phyloP scores from a whole-genome alignment of 2,329 filamentous ascomycete genomes.

The Aspergillus arachidicola region DNA sequence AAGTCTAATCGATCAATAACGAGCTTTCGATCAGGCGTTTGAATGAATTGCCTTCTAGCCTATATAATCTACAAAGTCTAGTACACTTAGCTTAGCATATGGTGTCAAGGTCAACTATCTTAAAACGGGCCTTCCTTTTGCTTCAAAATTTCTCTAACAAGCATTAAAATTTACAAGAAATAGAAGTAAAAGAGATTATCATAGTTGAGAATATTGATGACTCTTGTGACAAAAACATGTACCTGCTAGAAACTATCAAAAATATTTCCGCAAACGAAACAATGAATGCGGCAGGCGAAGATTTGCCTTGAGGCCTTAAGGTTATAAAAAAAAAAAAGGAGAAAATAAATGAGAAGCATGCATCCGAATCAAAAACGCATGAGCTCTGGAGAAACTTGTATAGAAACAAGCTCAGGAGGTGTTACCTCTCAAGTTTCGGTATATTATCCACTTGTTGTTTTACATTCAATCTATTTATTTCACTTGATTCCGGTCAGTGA shows the following conservation, averaged over 20 bases:
- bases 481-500: conserved; percentile 9
- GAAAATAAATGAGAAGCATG: background rate
- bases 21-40: background rate
- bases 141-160: background rate
- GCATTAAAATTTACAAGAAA: background rate
- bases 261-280: background rate
- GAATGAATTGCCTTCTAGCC: background rate
- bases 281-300: background rate
- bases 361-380: background rate
- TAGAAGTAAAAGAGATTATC: background rate
- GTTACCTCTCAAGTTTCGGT: no score
- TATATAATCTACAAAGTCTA: background rate
- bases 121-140: no score
- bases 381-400: background rate
- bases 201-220: background rate
- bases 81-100: background rate
- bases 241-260: background rate
- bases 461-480: background rate
- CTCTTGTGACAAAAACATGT: background rate
- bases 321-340: background rate
- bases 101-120: background rate
- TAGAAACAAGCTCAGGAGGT: background rate
- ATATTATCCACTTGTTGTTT: background rate
- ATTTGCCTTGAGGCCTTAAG: background rate
- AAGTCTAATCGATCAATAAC: background rate